A percentile compares a stretch with the other conserved stretches of the same genome.
Conservation (phyloP, 176 grass and related monocot species). For the Lolium rigidum region DNA sequence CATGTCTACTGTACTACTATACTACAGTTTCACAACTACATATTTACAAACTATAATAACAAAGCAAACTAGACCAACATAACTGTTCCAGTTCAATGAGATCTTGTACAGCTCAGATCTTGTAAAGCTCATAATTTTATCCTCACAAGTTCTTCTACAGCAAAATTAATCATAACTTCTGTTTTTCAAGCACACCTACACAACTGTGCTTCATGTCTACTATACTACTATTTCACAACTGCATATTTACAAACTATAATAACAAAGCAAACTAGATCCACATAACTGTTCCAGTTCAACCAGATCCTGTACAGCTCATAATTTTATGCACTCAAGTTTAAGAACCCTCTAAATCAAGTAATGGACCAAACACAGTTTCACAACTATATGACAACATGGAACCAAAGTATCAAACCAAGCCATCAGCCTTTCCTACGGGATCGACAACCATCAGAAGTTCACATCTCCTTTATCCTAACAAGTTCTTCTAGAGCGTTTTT, state of each 20-base stretch:
- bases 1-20: neutral
- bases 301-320: neutral
- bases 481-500: neutral
- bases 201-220: neutral
- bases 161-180: neutral
- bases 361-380: too few relatives aligned
- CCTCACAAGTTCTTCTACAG: neutral
- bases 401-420: neutral
- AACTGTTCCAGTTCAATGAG: neutral
- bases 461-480: neutral
- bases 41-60: conserved; percentile 3
- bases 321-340: neutral
- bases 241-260: neutral
- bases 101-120: conserved; percentile 21
- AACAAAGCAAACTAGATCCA: neutral
- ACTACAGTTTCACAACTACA: neutral
- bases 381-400: neutral
- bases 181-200: neutral
- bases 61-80: neutral
- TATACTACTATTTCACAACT: neutral
- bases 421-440: neutral
- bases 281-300: neutral
- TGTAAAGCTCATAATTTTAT: neutral
- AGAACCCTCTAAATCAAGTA: too few relatives aligned
- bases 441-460: neutral